A percentile compares a stretch with the other conserved stretches of the same genome.
Conservation (phyloP, 2,329 filamentous ascomycete species). For the Paradendryphiella salina region DNA sequence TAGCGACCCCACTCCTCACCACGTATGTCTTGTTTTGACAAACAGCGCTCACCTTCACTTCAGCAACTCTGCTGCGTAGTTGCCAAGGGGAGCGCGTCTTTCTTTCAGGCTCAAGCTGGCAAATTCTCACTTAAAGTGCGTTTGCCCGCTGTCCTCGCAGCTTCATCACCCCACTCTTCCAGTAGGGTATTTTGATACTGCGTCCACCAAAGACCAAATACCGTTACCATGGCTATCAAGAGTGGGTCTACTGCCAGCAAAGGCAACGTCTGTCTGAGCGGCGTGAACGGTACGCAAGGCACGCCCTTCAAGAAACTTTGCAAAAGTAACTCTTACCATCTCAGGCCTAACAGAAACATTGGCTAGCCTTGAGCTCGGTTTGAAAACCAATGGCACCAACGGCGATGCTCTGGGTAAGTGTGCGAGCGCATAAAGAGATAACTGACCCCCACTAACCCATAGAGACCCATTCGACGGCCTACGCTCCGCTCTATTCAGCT, state of each 20-base stretch:
- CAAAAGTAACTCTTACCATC: neutral
- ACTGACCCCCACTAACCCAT: neutral
- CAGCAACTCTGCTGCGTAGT: neutral
- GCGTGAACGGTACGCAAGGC: neutral
- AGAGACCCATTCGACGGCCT: neutral
- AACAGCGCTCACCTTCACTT: constrained; percentile 2
- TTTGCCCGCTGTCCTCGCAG: neutral
- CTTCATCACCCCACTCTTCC: neutral
- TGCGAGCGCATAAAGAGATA: neutral
- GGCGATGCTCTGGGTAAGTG: neutral
- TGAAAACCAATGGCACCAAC: neutral
- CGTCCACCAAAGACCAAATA: neutral
- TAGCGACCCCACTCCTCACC: neutral
- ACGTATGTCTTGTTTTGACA: neutral
- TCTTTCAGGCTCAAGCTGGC: neutral
- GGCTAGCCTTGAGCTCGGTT: neutral
- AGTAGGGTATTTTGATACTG: no score
- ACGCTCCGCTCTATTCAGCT: neutral
- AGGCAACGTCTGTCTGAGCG: no score
- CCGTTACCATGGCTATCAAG: no score
- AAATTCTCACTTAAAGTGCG: neutral
- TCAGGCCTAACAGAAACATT: neutral
- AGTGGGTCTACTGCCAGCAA: no score
- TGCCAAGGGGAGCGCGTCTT: no score
- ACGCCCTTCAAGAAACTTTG: neutral